Evolutionary conservation across 495 filamentous ascomycete species (phyloP).

Genomic region (Penicillium paxilli): DNA sequence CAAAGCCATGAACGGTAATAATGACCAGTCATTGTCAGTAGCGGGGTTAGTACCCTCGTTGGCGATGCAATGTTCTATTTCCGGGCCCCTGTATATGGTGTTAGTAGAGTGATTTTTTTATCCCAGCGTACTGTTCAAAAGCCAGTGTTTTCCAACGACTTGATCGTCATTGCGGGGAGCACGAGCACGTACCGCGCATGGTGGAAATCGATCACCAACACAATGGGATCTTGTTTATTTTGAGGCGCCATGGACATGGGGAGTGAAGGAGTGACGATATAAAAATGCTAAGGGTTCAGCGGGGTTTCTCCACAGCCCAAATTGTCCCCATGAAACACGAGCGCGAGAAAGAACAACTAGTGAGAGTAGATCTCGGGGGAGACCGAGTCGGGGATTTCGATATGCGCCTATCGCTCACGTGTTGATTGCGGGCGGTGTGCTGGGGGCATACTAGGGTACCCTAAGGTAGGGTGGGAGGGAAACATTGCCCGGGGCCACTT

Average conservation of each 20-base stretch:
- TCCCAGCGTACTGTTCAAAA: neutral
- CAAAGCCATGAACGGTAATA: slow-evolving; percentile 97
- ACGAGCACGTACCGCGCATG: slow-evolving; percentile 74
- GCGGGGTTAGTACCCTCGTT: slow-evolving; percentile 79
- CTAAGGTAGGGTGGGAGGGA: too few relatives aligned
- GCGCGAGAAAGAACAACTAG: neutral
- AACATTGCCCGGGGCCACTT: too few relatives aligned
- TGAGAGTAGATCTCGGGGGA: neutral
- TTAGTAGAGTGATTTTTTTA: neutral
- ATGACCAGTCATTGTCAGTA: slow-evolving; percentile 83
- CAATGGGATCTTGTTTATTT: slow-evolving; percentile 55
- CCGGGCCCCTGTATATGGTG: slow-evolving; percentile 67
- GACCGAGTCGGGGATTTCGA: slow-evolving; percentile 18
- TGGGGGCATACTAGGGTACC: too few relatives aligned
- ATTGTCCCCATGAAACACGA: slow-evolving; percentile 13
- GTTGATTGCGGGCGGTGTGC: slow-evolving; percentile 28
- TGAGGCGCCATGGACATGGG: slow-evolving; percentile 30
- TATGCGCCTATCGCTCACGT: slow-evolving; percentile 32
- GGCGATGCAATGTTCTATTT: slow-evolving; percentile 90
- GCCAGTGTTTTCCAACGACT: neutral
- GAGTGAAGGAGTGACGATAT: neutral
- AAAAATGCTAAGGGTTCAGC: slow-evolving; percentile 5
- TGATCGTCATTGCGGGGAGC: neutral
- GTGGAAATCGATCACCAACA: slow-evolving; percentile 94
- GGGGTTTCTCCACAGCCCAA: slow-evolving; percentile 12